A percentile compares a stretch with the other conserved stretches of the same genome.
Evolutionary conservation across 345 rosid genomes (phyloP).

Genomic region (Gossypium ekmanianum): DNA sequence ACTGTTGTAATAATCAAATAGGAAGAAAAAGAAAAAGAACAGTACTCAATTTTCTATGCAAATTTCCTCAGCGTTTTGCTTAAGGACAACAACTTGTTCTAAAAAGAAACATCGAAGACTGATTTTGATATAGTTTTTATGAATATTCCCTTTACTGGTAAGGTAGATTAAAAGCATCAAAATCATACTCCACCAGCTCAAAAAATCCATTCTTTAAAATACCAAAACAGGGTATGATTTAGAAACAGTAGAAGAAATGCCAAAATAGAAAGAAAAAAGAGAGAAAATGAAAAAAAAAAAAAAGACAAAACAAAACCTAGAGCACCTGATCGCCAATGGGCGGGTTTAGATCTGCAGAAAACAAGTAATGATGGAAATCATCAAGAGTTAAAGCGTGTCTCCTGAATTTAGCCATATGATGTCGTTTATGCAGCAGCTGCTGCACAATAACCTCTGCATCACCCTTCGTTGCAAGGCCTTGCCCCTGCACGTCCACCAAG

Average conservation of each 20-base stretch:
- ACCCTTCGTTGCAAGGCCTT: slow-evolving; percentile 23
- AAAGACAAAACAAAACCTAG: too few species aligned
- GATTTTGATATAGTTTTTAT: background rate
- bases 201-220: background rate
- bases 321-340: slow-evolving; percentile 49
- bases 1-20: background rate
- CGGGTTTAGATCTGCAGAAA: slow-evolving; percentile 61
- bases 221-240: background rate
- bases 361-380: slow-evolving; percentile 56
- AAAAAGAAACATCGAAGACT: background rate
- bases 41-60: background rate
- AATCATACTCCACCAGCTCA: background rate
- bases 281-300: too few species aligned
- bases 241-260: background rate
- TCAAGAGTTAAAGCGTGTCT: slow-evolving; percentile 63
- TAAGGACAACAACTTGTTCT: too few species aligned
- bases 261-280: slow-evolving; percentile 7
- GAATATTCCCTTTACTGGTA: background rate
- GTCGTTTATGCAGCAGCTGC: slow-evolving; percentile 49
- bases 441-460: slow-evolving; percentile 61
- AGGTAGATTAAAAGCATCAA: background rate
- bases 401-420: slow-evolving; percentile 58
- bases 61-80: background rate
- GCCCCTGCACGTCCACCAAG: slow-evolving; percentile 51
- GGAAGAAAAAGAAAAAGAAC: background rate